Evolutionary conservation across 2,329 filamentous ascomycete species (phyloP).

Genomic region (Fusarium tjaetaba): DNA sequence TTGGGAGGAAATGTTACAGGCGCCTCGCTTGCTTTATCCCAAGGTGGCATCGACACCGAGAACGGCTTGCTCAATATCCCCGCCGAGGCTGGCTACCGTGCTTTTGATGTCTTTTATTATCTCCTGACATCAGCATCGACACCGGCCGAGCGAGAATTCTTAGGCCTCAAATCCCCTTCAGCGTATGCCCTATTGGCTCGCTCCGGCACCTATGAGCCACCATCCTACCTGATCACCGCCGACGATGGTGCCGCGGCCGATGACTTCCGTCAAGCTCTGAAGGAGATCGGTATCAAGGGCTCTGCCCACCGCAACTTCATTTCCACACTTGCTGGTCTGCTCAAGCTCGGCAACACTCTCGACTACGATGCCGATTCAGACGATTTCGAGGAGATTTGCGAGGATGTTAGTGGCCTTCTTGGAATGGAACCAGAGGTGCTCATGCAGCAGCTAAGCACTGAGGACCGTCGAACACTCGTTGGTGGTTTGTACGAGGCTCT

Average conservation of each 20-base stretch:
- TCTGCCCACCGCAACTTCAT: slow-evolving; percentile 83
- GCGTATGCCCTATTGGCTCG: slow-evolving; percentile 81
- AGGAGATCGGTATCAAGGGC: slow-evolving; percentile 94
- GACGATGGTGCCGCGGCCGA: slow-evolving; percentile 94
- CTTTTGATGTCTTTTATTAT: slow-evolving; percentile 98
- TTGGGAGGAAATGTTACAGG: slow-evolving; percentile 81
- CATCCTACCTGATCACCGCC: slow-evolving; percentile 88
- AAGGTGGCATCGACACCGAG: slow-evolving; percentile 85
- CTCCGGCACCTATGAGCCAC: slow-evolving; percentile 86
- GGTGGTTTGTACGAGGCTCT: slow-evolving; percentile 91
- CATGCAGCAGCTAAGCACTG: slow-evolving; percentile 79
- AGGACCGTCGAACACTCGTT: slow-evolving; percentile 85
- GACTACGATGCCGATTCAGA: slow-evolving; percentile 88
- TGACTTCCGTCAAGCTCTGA: slow-evolving; percentile 87
- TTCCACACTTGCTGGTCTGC: slow-evolving; percentile 82
- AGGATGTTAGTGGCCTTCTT: slow-evolving; percentile 87
- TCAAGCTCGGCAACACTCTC: slow-evolving; percentile 92
- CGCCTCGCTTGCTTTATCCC: slow-evolving; percentile 80
- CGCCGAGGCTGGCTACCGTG: slow-evolving; percentile 81
- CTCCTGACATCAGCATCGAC: slow-evolving; percentile 92
- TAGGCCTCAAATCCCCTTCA: slow-evolving; percentile 80
- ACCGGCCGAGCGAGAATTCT: slow-evolving; percentile 85
- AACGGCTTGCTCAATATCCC: slow-evolving; percentile 85
- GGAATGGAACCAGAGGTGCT: slow-evolving; percentile 89
- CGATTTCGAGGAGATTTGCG: slow-evolving; percentile 83